phyloP scores from a whole-genome alignment of 2,329 filamentous ascomycete species.

The Pseudohalonectria lignicola region DNA sequence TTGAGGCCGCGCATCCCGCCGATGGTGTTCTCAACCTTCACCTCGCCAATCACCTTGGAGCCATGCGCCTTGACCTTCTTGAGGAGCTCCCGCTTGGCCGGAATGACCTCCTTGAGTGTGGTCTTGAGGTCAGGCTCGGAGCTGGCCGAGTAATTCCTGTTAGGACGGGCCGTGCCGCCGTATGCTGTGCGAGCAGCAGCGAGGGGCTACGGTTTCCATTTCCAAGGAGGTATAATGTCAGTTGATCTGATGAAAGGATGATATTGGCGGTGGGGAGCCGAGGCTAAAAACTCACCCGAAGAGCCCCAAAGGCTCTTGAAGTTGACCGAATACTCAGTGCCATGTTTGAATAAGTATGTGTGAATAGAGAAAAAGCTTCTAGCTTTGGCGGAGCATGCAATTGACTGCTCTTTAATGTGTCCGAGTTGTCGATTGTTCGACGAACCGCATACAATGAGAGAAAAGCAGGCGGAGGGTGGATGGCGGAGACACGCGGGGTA shows the following conservation, averaged over 20 bases:
- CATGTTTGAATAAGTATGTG: background rate
- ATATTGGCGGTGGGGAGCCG: too few species aligned
- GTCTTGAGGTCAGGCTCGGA: constrained; percentile 85
- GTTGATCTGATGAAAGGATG: background rate
- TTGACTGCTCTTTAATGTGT: too few species aligned
- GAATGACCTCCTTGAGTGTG: constrained; percentile 73
- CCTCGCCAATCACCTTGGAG: constrained; percentile 75
- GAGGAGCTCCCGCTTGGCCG: constrained; percentile 83
- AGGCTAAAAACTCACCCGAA: constrained; percentile 6
- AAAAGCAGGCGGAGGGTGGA: too few species aligned
- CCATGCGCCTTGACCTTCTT: constrained; percentile 86
- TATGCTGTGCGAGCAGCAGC: constrained; percentile 2
- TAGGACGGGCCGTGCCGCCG: constrained; percentile 13
- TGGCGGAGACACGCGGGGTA: too few species aligned
- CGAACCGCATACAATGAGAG: too few species aligned
- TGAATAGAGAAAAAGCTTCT: too few species aligned
- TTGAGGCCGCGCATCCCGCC: constrained; percentile 97
- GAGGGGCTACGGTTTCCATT: constrained; percentile 3
- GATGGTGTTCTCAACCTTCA: constrained; percentile 88
- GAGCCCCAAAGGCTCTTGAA: constrained; percentile 7
- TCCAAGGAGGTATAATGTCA: too few species aligned
- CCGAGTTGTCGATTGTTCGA: too few species aligned
- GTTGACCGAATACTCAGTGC: constrained; percentile 9
- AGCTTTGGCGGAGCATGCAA: too few species aligned
- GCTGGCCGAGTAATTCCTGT: constrained; percentile 57